Evolutionary conservation across 2,329 filamentous ascomycete genomes (phyloP), one percentile per base, ranked within the genome.

Genomic region (Aureobasidium lini): DNA sequence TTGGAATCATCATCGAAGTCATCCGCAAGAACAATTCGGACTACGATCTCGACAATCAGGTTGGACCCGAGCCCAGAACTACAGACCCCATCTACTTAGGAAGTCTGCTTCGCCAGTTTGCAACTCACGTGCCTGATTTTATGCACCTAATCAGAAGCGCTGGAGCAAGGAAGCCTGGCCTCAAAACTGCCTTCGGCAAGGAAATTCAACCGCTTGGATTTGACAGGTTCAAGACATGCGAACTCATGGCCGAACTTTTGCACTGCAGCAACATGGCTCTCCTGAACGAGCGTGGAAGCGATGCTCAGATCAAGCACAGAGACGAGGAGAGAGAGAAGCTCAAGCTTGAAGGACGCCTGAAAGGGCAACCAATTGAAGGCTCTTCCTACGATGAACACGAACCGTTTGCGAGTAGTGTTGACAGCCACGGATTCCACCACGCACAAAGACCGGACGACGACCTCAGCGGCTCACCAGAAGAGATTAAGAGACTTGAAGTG

Each of bases 21-120:
- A 99, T 99, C 71, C 84, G 94, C 62, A 99, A 99, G 77, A 99
- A 99, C 75, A 99, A 99, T 72, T 97, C 94, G 0, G 94, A 99
- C 73, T 99, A 99, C 71, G 94, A 99, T 66, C 87, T 94, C 0
- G 94, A 97, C 66, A 89, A 92, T 66, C 86, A 92, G 62, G 85
- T 88, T 50, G 90, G 91, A 61, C 84, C 89, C 31, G 89, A 89
- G 64, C 84, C 88, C 2, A 79, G 86, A 58, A 93, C 93, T 0
- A 93, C 91, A 54, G 94, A 99, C 68, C 94, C 94, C 4, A 99
- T 99, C 66, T 99, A 97, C 69, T 83, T 99, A 0, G 94, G 94
- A 23, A 94, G 88, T 1, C 80, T 99, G 6, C 81, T 99, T 37
- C 85, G 93, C 50, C 80, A 93, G 64, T 99, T 99, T 68, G 93